Evolutionary conservation across 352 stramenopile genomes (phyloP), one percentile per base, ranked within the genome.

Genomic region (Peronospora farinosa): DNA sequence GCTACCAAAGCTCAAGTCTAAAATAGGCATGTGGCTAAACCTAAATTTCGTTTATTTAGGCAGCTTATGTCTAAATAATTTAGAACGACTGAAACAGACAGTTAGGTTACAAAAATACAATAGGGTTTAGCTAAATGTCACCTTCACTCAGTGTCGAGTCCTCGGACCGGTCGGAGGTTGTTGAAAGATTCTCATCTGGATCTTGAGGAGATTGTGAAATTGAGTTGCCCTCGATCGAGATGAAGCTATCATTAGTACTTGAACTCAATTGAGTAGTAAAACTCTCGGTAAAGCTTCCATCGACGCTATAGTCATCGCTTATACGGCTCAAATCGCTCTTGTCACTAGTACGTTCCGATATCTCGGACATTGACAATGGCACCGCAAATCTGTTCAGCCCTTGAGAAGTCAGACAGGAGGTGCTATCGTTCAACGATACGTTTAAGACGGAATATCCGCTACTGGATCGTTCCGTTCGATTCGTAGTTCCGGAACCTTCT

Each of bases 381-480:
- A 21, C 19, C 3, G 19, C 19, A 21, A 56, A 41, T 65, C 62
- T 61, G 45, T 69, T 60, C 31, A 60, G 38, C 2, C 63, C 16
- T 32, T 63, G 60, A 23, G 51, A 68, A 39, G 54, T 60, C n/a
- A 64, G 50, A 15, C 57, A 46, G 39, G 64, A 64, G 8, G 46
- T 44, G 12, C 48, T 37, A 1, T 47, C 33, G 33, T 57, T 41
- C 23, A 32, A 25, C 5, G 47, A 60, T 17, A 52, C 21, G 37
- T 74, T 64, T 46, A 66, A 76, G 9, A 74, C 56, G 5, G 65
- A 74, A 47, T 74, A 80, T 16, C 62, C 54, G 42, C 61, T 67
- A 40, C 63, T 66, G 5, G 57, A 66, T 2, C 64, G 58, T 40
- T 65, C 61, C 19, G 60, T 63, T 1, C 50, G 58, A 5, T 53